Base-by-base conservation (phyloP, 2,329 filamentous ascomycete genomes). In the Amesomyces nigricolor region DNA sequence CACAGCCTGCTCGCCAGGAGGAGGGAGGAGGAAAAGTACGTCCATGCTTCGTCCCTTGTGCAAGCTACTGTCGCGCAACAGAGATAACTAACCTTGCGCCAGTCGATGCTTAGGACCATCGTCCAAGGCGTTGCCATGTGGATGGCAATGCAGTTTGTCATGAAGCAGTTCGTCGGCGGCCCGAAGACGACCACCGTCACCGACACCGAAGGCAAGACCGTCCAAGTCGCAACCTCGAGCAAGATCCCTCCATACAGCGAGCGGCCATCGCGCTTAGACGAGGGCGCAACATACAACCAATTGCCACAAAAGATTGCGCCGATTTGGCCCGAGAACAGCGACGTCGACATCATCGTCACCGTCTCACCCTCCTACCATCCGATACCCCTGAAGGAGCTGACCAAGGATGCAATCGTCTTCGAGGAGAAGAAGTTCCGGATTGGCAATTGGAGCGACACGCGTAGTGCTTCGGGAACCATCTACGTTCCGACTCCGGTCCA, bases 341-440 rank as follows among this genome's bases (percentile, higher is more conserved):
- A 82, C 57, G 72, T 99, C 63, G 94, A 99, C 71, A 83, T 99
- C 64, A 78, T 82, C 62, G 81, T 99, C 67, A 94, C 92, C 64
- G 81, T 97, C 53, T 92, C 91, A 47, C 81, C 88, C 11, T 87
- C 86, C 9, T 78, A 87, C 61, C 79, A 81, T 35, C 81, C 89
- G 58, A 82, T 82, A 13, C 79, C 86, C 19, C 77, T 96, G 62
- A 80, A 81, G 60, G 76, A 81, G 47, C 78, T 85, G 40, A 77
- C 87, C 2, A 72, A 80, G 47, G 85, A 89, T 54, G 83, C 82
- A 51, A 74, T 94, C 29, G 85, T 96, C 30, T 74, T 95, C 45
- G 76, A 88, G 56, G 91, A 97, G 76, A 88, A 85, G 70, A 78
- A 80, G 59, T 97, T 96, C 71, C 82, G 80, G 49, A 77, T 92